Evolutionary conservation across 129 eudicot species (phyloP).

Genomic region (Centrapalus pauciflorus): DNA sequence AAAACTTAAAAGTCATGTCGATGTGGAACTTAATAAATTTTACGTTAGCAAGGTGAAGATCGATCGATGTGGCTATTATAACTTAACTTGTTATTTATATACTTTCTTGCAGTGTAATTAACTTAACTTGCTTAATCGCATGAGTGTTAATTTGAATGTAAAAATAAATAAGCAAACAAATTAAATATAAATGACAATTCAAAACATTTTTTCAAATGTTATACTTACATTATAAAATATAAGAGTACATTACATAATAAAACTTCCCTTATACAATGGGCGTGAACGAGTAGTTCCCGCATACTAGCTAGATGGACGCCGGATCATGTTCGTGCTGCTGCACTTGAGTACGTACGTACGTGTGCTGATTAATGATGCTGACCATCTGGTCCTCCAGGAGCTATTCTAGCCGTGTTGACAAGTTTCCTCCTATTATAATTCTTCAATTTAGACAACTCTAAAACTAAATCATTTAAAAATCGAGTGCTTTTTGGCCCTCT

Average conservation of each 20-base stretch:
- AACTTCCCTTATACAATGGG: constrained; percentile 27
- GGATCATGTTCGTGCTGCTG: constrained; percentile 18
- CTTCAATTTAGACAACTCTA: constrained; percentile 31
- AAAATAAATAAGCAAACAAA: no score
- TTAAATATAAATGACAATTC: no score
- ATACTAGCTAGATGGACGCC: background rate
- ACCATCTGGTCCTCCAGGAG: constrained; percentile 71
- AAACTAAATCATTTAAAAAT: constrained; percentile 37
- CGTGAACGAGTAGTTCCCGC: no score
- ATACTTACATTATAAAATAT: background rate
- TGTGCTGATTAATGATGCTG: constrained; percentile 70
- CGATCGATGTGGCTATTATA: no score
- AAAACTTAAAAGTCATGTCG: background rate
- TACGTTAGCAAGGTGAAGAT: background rate
- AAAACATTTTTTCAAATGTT: constrained; percentile 11
- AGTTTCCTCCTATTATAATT: constrained; percentile 33
- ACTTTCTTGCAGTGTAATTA: no score
- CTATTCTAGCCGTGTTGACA: constrained; percentile 35
- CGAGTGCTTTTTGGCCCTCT: constrained; percentile 33
- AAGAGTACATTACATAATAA: constrained; percentile 34
- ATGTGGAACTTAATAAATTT: background rate
- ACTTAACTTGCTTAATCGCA: no score
- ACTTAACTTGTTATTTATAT: no score
- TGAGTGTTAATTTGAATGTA: no score
- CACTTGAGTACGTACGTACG: no score